Conservation (phyloP, 176 grass and related monocot species). For the Areca catechu region DNA sequence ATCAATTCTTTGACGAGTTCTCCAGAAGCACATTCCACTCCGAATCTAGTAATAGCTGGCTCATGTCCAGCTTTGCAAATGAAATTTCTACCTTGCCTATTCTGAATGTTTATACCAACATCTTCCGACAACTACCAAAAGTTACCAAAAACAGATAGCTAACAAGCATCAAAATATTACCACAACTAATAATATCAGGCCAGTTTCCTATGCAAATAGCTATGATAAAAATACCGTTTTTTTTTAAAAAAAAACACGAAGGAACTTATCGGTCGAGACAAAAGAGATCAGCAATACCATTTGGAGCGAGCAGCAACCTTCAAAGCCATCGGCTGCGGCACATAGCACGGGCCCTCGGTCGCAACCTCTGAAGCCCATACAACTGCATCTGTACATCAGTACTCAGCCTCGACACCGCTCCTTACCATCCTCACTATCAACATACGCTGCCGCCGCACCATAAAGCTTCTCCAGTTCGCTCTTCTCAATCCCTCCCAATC, state of each 20-base stretch:
- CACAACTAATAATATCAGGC: neutral
- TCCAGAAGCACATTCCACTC: no score
- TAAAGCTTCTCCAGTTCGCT: conserved; percentile 34
- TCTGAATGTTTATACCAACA: no score
- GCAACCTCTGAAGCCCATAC: conserved; percentile 34
- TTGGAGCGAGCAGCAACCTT: conserved; percentile 37
- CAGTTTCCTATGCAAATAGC: neutral
- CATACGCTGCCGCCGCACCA: conserved; percentile 21
- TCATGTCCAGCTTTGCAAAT: no score
- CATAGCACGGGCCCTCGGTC: conserved; percentile 38
- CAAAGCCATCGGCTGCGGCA: conserved; percentile 31
- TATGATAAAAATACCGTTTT: neutral
- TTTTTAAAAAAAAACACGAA: neutral
- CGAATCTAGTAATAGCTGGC: no score
- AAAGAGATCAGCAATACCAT: conserved; percentile 24
- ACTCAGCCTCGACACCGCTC: conserved; percentile 16
- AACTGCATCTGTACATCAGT: conserved; percentile 24
- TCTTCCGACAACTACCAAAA: no score
- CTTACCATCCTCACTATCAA: conserved; percentile 31
- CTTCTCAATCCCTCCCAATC: conserved; percentile 22
- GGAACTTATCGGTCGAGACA: neutral
- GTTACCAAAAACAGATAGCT: no score
- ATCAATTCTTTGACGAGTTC: no score
- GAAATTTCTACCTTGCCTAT: no score
- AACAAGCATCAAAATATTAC: no score